phyloP scores from a whole-genome alignment of 208 protist genomes.

The Leptomonas pyrrhocoris region DNA sequence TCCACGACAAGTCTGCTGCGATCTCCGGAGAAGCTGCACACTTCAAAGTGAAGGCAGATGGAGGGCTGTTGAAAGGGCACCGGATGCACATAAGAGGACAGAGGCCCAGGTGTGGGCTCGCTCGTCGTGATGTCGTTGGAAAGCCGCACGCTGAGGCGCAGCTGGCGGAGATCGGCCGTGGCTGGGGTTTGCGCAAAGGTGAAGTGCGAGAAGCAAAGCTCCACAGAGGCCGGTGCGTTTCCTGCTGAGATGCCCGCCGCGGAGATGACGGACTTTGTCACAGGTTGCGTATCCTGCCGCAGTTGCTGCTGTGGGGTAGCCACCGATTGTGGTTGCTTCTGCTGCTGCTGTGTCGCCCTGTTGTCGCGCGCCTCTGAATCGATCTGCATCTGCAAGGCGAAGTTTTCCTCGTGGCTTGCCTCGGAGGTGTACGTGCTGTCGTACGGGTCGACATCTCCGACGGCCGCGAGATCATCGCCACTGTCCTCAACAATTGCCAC shows the following conservation, averaged over 20 bases:
- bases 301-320: not conserved
- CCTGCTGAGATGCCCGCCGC: not conserved
- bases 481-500: not conserved
- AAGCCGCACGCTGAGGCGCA: constrained; percentile 75
- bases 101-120: constrained; percentile 62
- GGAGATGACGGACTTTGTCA: not conserved
- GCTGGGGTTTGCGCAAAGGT: constrained; percentile 65
- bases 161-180: constrained; percentile 67
- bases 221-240: constrained; percentile 35
- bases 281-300: not conserved
- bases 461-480: not conserved
- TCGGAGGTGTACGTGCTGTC: constrained; percentile 53
- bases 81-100: constrained; percentile 86
- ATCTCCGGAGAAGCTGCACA: constrained; percentile 68
- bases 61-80: constrained; percentile 62
- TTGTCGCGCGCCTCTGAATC: constrained; percentile 29
- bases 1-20: constrained; percentile 78
- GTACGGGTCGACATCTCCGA: constrained; percentile 12
- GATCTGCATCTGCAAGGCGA: constrained; percentile 43
- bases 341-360: constrained; percentile 10
- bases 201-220: constrained; percentile 68
- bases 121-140: constrained; percentile 81
- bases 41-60: constrained; percentile 75
- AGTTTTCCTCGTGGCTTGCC: constrained; percentile 54
- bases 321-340: not conserved